Conservation (phyloP, 2,329 filamentous ascomycete genomes). For the Ophiocordyceps robertsii region DNA sequence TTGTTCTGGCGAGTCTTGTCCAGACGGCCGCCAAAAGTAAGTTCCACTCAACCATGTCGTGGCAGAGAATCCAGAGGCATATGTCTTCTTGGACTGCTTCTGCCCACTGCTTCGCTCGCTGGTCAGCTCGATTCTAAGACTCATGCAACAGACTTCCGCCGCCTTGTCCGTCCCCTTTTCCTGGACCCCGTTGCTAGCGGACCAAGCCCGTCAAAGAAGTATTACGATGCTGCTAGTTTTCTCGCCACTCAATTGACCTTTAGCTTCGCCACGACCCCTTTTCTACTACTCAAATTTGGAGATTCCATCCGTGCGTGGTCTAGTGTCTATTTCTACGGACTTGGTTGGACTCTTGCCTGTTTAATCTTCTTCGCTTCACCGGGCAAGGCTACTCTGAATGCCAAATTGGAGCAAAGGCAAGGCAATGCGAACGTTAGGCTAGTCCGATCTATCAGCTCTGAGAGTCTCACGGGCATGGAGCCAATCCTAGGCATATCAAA, state of each 20-base stretch:
- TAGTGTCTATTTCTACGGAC: slow-evolving; percentile 77
- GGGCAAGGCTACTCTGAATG: slow-evolving; percentile 47
- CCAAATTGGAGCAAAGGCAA: slow-evolving; percentile 44
- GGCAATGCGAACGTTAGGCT: slow-evolving; percentile 31
- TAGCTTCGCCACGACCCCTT: slow-evolving; percentile 71
- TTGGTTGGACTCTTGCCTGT: slow-evolving; percentile 50
- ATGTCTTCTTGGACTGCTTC: no score
- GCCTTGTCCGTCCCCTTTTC: slow-evolving; percentile 86
- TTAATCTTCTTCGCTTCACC: slow-evolving; percentile 72
- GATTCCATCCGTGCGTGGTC: slow-evolving; percentile 66
- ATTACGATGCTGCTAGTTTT: slow-evolving; percentile 72
- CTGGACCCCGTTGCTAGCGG: slow-evolving; percentile 60
- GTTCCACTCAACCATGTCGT: slow-evolving; percentile 16
- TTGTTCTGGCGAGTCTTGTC: slow-evolving; percentile 78
- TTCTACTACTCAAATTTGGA: slow-evolving; percentile 64
- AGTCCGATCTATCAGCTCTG: slow-evolving; percentile 38
- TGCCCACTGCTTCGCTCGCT: not conserved
- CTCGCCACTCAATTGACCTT: slow-evolving; percentile 70
- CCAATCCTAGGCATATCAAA: slow-evolving; percentile 67
- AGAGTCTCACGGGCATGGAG: slow-evolving; percentile 40
- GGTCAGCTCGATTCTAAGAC: not conserved
- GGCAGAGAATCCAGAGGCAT: not conserved
- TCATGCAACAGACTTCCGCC: slow-evolving; percentile 57
- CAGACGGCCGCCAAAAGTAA: slow-evolving; percentile 90
- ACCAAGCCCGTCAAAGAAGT: slow-evolving; percentile 59